A percentile compares a stretch with the other conserved stretches of the same genome.
Conservation (phyloP, 2,329 filamentous ascomycete species). For the Aspergillus terreus region DNA sequence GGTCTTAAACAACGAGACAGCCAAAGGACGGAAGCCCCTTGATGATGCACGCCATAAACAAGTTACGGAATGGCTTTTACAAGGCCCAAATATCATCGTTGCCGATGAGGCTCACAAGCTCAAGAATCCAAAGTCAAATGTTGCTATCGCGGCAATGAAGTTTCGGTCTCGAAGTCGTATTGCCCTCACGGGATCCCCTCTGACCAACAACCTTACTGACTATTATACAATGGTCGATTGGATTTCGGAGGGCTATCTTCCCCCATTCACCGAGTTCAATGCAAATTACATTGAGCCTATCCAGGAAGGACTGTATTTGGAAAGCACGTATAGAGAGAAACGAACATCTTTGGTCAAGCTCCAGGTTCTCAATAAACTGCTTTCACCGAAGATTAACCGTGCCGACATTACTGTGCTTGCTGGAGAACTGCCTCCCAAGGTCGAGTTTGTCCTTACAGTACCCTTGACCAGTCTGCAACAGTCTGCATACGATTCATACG, state of each 20-base stretch:
- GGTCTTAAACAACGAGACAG: slow-evolving; percentile 33
- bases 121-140: slow-evolving; percentile 60
- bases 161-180: slow-evolving; percentile 70
- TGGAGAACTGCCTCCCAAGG: slow-evolving; percentile 67
- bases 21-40: slow-evolving; percentile 20
- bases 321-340: slow-evolving; percentile 57
- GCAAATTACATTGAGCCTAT: slow-evolving; percentile 71
- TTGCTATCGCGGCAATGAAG: slow-evolving; percentile 52
- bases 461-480: slow-evolving; percentile 65
- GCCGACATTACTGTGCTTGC: slow-evolving; percentile 66
- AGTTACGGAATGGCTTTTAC: slow-evolving; percentile 50
- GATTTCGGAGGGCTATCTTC: slow-evolving; percentile 77
- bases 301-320: slow-evolving; percentile 62
- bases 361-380: slow-evolving; percentile 64
- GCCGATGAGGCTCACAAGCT: slow-evolving; percentile 81
- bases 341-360: slow-evolving; percentile 64
- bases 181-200: slow-evolving; percentile 79
- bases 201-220: slow-evolving; percentile 79
- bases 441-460: slow-evolving; percentile 76
- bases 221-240: slow-evolving; percentile 87
- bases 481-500: slow-evolving; percentile 57
- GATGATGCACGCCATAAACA: slow-evolving; percentile 37
- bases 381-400: slow-evolving; percentile 75
- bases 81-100: slow-evolving; percentile 68
- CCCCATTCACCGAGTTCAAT: slow-evolving; percentile 64